Conservation (phyloP, 441 rosid genomes). For the Pelargonium exstipulatum region DNA sequence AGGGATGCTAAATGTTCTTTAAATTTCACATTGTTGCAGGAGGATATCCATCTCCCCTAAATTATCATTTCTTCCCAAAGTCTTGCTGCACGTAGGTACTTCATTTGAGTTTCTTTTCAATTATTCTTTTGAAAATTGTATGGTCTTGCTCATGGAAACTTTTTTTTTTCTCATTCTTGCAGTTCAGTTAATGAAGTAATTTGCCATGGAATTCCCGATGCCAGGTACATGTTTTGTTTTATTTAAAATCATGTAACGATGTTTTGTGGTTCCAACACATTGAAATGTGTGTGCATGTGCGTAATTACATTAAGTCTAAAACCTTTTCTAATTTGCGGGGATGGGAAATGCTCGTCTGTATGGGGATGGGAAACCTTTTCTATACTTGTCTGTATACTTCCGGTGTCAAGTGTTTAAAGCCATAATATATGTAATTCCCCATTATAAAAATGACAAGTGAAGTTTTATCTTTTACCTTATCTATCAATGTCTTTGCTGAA, state of each 20-base stretch:
- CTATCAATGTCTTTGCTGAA: neutral
- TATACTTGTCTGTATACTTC: neutral
- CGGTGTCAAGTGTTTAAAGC: neutral
- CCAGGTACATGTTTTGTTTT: conserved; percentile 45
- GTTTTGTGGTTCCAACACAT: neutral
- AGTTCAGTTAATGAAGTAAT: conserved; percentile 97
- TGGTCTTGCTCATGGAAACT: neutral
- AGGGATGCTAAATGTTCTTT: conserved; percentile 4
- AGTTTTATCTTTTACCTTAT: conserved; percentile 3
- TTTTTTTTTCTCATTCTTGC: conserved; percentile 25
- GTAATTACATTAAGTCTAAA: no score
- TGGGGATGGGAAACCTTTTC: no score
- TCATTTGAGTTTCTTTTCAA: conserved; percentile 23
- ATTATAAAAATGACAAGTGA: neutral
- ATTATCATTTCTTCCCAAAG: conserved; percentile 90
- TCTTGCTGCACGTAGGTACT: conserved; percentile 99
- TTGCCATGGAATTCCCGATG: conserved; percentile 98
- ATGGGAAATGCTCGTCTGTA: neutral
- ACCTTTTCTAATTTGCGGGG: neutral
- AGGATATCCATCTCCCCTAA: conserved; percentile 95
- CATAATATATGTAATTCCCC: neutral
- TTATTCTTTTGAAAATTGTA: neutral
- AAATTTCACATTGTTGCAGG: conserved; percentile 45
- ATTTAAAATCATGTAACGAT: neutral
- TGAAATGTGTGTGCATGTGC: neutral